A percentile compares a stretch with the other conserved stretches of the same genome.
Evolutionary conservation across 768 basidiomycete species (phyloP).

Genomic region (Trametes cubensis): DNA sequence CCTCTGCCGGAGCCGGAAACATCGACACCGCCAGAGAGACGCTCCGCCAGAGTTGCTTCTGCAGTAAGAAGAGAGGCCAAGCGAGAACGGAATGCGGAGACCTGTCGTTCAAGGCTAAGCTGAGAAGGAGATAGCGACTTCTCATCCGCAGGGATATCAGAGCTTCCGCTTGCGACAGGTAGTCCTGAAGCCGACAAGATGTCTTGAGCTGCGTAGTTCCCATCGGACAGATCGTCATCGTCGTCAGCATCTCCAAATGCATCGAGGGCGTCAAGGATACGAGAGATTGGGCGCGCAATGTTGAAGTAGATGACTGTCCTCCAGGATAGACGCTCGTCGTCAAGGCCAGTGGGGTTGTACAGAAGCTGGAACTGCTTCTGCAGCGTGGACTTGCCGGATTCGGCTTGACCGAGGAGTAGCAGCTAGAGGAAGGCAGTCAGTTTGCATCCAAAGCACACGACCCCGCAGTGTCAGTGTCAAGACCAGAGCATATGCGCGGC

Average conservation of each 20-base stretch:
- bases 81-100: constrained; percentile 51
- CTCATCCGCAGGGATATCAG: constrained; percentile 9
- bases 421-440: constrained; percentile 69
- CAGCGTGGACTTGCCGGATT: constrained; percentile 79
- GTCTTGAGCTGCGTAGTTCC: constrained; percentile 26
- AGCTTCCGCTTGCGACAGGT: constrained; percentile 12
- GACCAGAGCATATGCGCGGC: constrained; percentile 40
- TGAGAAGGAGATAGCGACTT: constrained; percentile 22
- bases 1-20: constrained; percentile 74
- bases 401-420: constrained; percentile 78
- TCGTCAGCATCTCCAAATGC: constrained; percentile 41
- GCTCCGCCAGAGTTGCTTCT: constrained; percentile 67
- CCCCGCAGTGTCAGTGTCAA: neutral
- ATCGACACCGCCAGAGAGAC: constrained; percentile 72
- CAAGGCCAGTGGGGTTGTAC: constrained; percentile 71
- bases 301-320: constrained; percentile 82
- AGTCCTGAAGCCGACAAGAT: constrained; percentile 5
- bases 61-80: constrained; percentile 62
- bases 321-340: constrained; percentile 75
- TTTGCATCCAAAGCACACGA: constrained; percentile 52
- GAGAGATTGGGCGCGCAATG: constrained; percentile 49
- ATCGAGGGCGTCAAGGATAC: constrained; percentile 39
- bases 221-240: constrained; percentile 56
- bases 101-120: constrained; percentile 25
- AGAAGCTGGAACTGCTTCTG: constrained; percentile 85